Evolutionary conservation across 1,139 yeast species (phyloP).

Genomic region (Yamadazyma sp.): DNA sequence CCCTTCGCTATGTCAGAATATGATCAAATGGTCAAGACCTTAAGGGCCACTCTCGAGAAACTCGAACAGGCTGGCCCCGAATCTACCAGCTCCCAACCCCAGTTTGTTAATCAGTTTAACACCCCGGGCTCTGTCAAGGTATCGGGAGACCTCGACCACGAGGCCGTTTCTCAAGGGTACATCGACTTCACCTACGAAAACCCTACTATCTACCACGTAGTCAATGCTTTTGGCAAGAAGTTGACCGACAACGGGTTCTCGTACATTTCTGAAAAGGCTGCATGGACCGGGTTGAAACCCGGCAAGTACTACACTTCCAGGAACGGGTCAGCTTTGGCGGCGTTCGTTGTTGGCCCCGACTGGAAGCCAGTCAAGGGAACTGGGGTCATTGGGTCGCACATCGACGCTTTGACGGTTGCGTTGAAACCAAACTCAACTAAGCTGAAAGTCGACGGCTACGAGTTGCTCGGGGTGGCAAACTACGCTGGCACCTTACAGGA

Average conservation of each 20-base stretch:
- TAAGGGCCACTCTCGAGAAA: slow-evolving; percentile 13
- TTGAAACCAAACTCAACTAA: slow-evolving; percentile 39
- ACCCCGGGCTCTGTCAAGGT: slow-evolving; percentile 2
- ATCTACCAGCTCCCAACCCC: neutral
- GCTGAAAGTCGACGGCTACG: slow-evolving; percentile 37
- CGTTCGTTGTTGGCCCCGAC: slow-evolving; percentile 39
- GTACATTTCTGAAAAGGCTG: slow-evolving; percentile 27
- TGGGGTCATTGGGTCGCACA: slow-evolving; percentile 44
- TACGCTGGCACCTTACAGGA: slow-evolving; percentile 40
- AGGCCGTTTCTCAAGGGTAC: slow-evolving; percentile 28
- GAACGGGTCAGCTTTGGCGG: slow-evolving; percentile 39
- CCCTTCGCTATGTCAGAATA: slow-evolving; percentile 14
- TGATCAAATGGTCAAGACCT: slow-evolving; percentile 16
- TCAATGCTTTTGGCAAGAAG: slow-evolving; percentile 26
- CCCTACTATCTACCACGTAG: slow-evolving; percentile 46
- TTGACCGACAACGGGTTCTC: slow-evolving; percentile 32
- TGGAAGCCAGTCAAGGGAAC: slow-evolving; percentile 42
- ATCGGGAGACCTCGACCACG: slow-evolving; percentile 6
- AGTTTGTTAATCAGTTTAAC: neutral
- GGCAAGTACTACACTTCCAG: slow-evolving; percentile 34
- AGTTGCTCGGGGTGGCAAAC: slow-evolving; percentile 44
- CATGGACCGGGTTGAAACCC: slow-evolving; percentile 21
- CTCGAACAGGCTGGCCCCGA: slow-evolving; percentile 7
- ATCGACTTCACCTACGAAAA: slow-evolving; percentile 37
- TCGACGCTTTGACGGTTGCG: slow-evolving; percentile 41